Conservation (phyloP, 371 early-diverging fungal genomes). For the Actinomucor elegans region DNA sequence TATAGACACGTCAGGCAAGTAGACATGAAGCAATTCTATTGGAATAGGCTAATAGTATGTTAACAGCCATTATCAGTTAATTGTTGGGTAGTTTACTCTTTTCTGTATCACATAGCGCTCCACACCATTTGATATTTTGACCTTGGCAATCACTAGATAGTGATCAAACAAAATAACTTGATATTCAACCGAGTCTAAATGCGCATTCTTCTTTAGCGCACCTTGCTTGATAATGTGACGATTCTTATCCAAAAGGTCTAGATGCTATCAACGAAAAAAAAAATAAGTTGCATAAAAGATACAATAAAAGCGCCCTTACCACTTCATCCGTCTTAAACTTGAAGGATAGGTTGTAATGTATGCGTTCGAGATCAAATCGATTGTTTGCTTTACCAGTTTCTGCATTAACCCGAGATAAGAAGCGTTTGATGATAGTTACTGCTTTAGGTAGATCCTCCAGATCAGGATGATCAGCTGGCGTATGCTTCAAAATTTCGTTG, state of each 20-base stretch:
- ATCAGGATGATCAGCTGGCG: constrained; percentile 81
- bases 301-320: constrained; percentile 13
- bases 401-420: constrained; percentile 59
- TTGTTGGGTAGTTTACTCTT: constrained; percentile 19
- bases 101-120: constrained; percentile 40
- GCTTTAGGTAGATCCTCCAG: constrained; percentile 73
- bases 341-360: constrained; percentile 47
- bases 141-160: constrained; percentile 39
- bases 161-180: constrained; percentile 54
- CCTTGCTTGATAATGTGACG: constrained; percentile 42
- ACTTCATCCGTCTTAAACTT: constrained; percentile 39
- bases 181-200: constrained; percentile 59
- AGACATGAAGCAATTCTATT: constrained; percentile 58
- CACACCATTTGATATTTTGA: constrained; percentile 24
- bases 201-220: constrained; percentile 46
- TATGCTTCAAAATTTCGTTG: constrained; percentile 83
- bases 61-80: background rate
- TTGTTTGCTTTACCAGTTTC: constrained; percentile 41
- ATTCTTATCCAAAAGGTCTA: constrained; percentile 28
- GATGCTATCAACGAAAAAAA: constrained; percentile 30
- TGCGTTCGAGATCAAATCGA: constrained; percentile 39
- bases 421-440: constrained; percentile 65
- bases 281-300: background rate
- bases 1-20: constrained; percentile 13
- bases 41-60: constrained; percentile 68